Evolutionary conservation across 371 early-diverging fungal species (phyloP).

Genomic region (Homolaphlyctis polyrhiza): DNA sequence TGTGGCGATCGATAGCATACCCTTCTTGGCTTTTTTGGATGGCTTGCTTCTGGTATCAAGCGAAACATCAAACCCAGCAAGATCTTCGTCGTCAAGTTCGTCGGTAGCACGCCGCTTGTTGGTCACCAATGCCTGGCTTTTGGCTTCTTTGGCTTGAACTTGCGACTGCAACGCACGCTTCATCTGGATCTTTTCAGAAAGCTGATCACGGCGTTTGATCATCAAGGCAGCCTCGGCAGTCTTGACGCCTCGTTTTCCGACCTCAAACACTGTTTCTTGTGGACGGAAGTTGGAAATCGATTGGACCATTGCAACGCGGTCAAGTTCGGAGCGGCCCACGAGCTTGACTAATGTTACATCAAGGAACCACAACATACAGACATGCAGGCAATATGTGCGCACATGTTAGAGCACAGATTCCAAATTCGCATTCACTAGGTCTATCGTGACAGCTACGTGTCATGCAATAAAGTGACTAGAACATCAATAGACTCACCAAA

Average conservation of each 20-base stretch:
- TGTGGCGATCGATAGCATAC: no score
- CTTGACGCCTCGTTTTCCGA: slow-evolving; percentile 72
- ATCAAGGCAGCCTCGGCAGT: slow-evolving; percentile 71
- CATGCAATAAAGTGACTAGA: no score
- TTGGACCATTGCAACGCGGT: slow-evolving; percentile 54
- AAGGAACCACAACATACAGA: background rate
- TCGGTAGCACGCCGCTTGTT: slow-evolving; percentile 2
- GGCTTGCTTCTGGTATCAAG: background rate
- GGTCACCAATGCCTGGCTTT: slow-evolving; percentile 10
- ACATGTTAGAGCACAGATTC: background rate
- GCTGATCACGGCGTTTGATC: slow-evolving; percentile 66
- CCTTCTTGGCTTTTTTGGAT: no score
- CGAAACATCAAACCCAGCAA: slow-evolving; percentile 8
- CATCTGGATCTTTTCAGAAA: slow-evolving; percentile 54
- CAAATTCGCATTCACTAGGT: background rate
- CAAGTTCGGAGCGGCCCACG: slow-evolving; percentile 31
- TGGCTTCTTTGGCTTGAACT: slow-evolving; percentile 12
- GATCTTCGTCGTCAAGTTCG: slow-evolving; percentile 13
- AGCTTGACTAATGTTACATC: no score
- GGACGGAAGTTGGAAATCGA: slow-evolving; percentile 78
- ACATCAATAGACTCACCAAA: slow-evolving; percentile 33
- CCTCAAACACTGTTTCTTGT: slow-evolving; percentile 89
- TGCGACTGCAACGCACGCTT: slow-evolving; percentile 15
- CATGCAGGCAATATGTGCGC: slow-evolving; percentile 5
- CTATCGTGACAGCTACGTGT: no score